phyloP scores from a whole-genome alignment of 257 asterid species.

The Plantago major region DNA sequence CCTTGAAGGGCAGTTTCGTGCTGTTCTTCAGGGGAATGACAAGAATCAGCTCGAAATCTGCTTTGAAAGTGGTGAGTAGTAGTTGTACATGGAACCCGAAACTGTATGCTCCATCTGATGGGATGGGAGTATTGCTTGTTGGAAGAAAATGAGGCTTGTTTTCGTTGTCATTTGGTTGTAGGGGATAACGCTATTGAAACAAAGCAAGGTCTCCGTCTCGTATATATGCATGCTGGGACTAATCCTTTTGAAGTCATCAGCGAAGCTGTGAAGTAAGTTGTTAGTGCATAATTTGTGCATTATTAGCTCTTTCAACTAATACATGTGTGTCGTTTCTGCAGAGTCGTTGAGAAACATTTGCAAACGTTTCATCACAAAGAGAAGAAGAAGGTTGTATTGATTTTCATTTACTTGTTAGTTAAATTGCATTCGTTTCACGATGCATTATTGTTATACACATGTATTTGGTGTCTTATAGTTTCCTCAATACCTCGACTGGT shows the following conservation, averaged over 20 bases:
- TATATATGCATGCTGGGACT: slow-evolving; percentile 86
- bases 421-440: no score
- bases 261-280: slow-evolving; percentile 84
- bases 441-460: not conserved
- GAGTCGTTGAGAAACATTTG: slow-evolving; percentile 85
- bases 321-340: slow-evolving; percentile 21
- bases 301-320: slow-evolving; percentile 1
- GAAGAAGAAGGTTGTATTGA: slow-evolving; percentile 58
- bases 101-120: not conserved
- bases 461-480: slow-evolving; percentile 38
- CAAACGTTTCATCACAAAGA: slow-evolving; percentile 89
- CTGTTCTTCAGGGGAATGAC: slow-evolving; percentile 93
- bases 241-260: slow-evolving; percentile 90
- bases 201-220: slow-evolving; percentile 82
- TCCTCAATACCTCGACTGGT: slow-evolving; percentile 88
- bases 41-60: slow-evolving; percentile 85
- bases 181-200: slow-evolving; percentile 87
- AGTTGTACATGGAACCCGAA: slow-evolving; percentile 14
- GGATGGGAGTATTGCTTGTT: no score
- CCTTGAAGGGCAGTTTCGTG: slow-evolving; percentile 94
- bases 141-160: slow-evolving; percentile 21
- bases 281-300: not conserved
- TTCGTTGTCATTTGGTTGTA: slow-evolving; percentile 38
- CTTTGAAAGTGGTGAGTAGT: slow-evolving; percentile 90
- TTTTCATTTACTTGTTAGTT: not conserved